A percentile compares a stretch with the other conserved stretches of the same genome.
Evolutionary conservation across 164 flowering plant genomes (phyloP).

Genomic region (Annona cherimola): DNA sequence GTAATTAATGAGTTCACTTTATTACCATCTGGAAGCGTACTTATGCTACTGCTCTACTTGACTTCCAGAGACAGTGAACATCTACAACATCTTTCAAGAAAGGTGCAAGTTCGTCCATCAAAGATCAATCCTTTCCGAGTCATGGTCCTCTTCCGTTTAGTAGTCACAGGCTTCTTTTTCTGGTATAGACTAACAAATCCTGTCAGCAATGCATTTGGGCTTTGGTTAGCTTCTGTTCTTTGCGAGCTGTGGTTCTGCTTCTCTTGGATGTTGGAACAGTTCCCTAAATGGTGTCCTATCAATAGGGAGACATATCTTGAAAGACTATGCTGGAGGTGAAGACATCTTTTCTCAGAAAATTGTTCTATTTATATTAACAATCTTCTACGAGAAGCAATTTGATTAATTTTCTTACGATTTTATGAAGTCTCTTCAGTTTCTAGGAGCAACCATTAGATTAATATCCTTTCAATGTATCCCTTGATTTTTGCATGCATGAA

Average conservation of each 20-base stretch:
- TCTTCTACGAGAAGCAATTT: background rate
- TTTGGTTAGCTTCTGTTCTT: slow-evolving; percentile 27
- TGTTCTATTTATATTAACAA: background rate
- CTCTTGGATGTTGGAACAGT: slow-evolving; percentile 24
- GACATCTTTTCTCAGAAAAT: background rate
- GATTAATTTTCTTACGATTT: background rate
- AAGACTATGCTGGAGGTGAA: slow-evolving; percentile 17
- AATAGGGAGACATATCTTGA: slow-evolving; percentile 19
- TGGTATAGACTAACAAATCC: slow-evolving; percentile 16
- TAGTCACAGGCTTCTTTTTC: slow-evolving; percentile 14
- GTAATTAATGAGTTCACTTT: background rate
- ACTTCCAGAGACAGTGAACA: slow-evolving; percentile 12
- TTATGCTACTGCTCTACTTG: background rate
- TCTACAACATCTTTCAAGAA: slow-evolving; percentile 20
- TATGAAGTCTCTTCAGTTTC: background rate
- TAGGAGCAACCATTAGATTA: background rate
- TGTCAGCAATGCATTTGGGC: slow-evolving; percentile 15
- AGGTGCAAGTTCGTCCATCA: slow-evolving; percentile 18
- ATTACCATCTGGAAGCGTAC: background rate
- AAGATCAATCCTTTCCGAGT: slow-evolving; percentile 20
- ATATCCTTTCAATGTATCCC: background rate
- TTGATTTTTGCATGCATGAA: background rate
- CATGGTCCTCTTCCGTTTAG: slow-evolving; percentile 19
- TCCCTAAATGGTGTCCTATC: slow-evolving; percentile 20
- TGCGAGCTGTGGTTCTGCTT: slow-evolving; percentile 24